Percentiles rank a stretch among this genome's conserved stretches.
phyloP scores from a whole-genome alignment of 75 land plant species.

The Ceratopteris richardii region DNA sequence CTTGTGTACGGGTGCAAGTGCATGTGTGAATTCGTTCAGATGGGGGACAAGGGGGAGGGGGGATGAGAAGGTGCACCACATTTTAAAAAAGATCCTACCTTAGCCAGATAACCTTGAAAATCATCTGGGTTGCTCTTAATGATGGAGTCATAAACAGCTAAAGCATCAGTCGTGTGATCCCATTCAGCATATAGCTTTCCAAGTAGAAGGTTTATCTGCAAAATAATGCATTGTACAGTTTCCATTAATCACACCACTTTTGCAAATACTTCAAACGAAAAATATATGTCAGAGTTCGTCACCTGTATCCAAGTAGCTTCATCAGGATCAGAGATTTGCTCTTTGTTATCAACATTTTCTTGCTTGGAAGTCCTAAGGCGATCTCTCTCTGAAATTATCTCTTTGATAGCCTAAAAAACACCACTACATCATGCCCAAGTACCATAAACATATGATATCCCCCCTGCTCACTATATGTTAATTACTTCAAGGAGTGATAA shows the following conservation, averaged over 20 bases:
- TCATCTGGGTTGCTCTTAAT: slow-evolving; percentile 65
- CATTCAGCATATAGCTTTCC: slow-evolving; percentile 88
- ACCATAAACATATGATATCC: no score
- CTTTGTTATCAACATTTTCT: background rate
- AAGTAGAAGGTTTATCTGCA: slow-evolving; percentile 69
- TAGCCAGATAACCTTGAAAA: slow-evolving; percentile 87
- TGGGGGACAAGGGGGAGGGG: no score
- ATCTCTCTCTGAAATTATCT: slow-evolving; percentile 46
- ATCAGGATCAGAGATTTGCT: slow-evolving; percentile 1
- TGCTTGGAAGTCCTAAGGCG: slow-evolving; percentile 16
- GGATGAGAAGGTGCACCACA: no score
- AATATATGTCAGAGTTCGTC: background rate
- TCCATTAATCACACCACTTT: background rate
- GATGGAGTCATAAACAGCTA: slow-evolving; percentile 74
- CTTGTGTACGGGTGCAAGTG: no score
- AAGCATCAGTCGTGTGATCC: slow-evolving; percentile 83
- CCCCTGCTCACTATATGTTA: no score
- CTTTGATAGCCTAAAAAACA: slow-evolving; percentile 71
- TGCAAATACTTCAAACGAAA: background rate
- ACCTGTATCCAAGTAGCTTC: slow-evolving; percentile 20
- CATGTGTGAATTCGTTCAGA: no score
- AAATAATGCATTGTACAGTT: no score
- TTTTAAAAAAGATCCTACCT: slow-evolving; percentile 56
- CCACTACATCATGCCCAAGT: no score
- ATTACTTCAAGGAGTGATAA: no score